These are phyloP conservation scores for Clonostachys sp. DNA, from an alignment of 2,329 filamentous ascomycete species.

Conservation along the genomic window DNA sequence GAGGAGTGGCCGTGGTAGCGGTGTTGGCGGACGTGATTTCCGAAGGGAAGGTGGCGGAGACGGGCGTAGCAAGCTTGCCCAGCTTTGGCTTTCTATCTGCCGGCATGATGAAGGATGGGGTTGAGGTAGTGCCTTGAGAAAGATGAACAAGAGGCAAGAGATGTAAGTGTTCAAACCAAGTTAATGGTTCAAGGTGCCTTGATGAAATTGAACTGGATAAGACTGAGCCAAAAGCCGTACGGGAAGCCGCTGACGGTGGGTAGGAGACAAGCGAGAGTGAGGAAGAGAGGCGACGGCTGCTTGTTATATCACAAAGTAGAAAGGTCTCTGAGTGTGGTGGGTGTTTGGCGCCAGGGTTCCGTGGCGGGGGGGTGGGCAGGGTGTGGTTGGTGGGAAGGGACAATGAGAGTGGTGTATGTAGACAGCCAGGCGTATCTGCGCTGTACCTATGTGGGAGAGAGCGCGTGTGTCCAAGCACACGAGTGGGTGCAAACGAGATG, in stretches of 20 bases:
- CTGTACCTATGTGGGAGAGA: too few relatives aligned
- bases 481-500: too few relatives aligned
- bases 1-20: constrained; percentile 63
- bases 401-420: constrained; percentile 1
- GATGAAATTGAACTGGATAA: background rate
- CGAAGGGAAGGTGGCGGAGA: constrained; percentile 59
- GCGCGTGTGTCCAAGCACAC: too few relatives aligned
- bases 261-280: background rate
- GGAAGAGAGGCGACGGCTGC: background rate
- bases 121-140: background rate
- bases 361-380: background rate
- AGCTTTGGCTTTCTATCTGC: constrained; percentile 50
- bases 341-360: constrained; percentile 5
- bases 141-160: background rate
- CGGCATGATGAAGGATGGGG: constrained; percentile 31
- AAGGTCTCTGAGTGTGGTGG: background rate
- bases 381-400: background rate
- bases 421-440: too few relatives aligned
- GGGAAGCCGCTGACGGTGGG: constrained; percentile 1
- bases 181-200: constrained; percentile 1
- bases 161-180: background rate
- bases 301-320: background rate
- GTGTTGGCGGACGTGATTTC: constrained; percentile 57
- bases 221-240: constrained; percentile 1
- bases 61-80: constrained; percentile 56